phyloP scores from a whole-genome alignment of 2,329 filamentous ascomycete genomes.

The Fusarium verrucosum region DNA sequence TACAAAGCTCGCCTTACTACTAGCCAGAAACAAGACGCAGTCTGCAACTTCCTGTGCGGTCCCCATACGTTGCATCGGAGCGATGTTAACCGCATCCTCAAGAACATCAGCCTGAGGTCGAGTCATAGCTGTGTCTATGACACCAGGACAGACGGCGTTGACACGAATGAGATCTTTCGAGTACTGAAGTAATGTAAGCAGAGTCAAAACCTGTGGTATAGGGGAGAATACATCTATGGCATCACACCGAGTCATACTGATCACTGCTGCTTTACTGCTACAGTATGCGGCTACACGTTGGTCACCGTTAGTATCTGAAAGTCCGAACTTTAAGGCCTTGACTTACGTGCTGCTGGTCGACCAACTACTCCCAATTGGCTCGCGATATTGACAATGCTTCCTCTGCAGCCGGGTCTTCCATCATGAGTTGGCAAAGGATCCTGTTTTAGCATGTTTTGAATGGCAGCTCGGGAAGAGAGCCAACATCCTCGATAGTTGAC shows the following conservation, averaged over 20 bases:
- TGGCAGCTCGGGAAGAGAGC: constrained; percentile 56
- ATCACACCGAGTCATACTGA: constrained; percentile 66
- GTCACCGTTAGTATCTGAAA: not conserved
- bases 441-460: constrained; percentile 58
- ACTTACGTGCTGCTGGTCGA: constrained; percentile 51
- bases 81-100: constrained; percentile 44
- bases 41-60: constrained; percentile 60
- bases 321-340: fast-evolving
- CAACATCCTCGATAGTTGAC: constrained; percentile 65
- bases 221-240: constrained; percentile 8
- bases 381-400: constrained; percentile 62
- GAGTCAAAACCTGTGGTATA: fast-evolving
- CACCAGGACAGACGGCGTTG: constrained; percentile 73
- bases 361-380: constrained; percentile 62
- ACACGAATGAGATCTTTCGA: constrained; percentile 53
- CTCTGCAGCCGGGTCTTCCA: constrained; percentile 41
- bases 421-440: constrained; percentile 52
- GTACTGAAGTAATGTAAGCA: constrained; percentile 55
- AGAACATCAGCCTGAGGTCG: constrained; percentile 40
- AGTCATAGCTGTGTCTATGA: constrained; percentile 64
- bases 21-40: constrained; percentile 60
- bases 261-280: constrained; percentile 66
- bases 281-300: constrained; percentile 60
- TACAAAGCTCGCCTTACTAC: constrained; percentile 59
- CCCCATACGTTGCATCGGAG: constrained; percentile 62